These are phyloP conservation scores for Blastobotrys attinorum DNA, from an alignment of 805 yeast species.

Conservation along the genomic window DNA sequence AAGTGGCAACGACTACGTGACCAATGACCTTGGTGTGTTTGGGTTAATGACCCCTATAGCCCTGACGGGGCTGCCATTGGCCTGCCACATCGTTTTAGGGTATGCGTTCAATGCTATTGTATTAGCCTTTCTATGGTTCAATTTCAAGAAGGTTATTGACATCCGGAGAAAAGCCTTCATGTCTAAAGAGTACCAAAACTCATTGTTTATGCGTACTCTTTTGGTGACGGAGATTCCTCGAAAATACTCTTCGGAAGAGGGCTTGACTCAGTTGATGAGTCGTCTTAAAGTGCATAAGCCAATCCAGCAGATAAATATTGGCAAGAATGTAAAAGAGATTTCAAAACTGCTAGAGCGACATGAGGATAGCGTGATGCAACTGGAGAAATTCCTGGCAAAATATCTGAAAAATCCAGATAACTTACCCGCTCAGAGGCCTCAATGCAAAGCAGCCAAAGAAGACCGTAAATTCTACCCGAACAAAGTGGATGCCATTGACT, in stretches of 20 bases:
- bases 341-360: conserved; percentile 22
- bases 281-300: conserved; percentile 5
- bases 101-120: conserved; percentile 25
- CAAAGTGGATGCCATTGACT: conserved; percentile 24
- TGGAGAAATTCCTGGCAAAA: conserved; percentile 25
- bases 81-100: conserved; percentile 29
- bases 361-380: conserved; percentile 15
- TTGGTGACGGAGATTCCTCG: conserved; percentile 27
- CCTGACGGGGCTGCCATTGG: conserved; percentile 24
- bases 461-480: conserved; percentile 8
- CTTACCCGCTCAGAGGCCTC: conserved; percentile 21
- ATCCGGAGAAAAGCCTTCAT: conserved; percentile 20
- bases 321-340: conserved; percentile 23
- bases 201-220: conserved; percentile 26
- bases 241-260: conserved; percentile 19
- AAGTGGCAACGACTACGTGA: conserved; percentile 2
- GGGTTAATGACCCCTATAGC: conserved; percentile 31
- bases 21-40: conserved; percentile 26
- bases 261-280: conserved; percentile 16
- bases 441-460: conserved; percentile 13
- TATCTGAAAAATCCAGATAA: conserved; percentile 21
- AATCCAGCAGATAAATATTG: conserved; percentile 23
- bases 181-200: conserved; percentile 18
- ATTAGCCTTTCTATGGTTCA: conserved; percentile 22
- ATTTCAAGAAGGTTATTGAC: conserved; percentile 21